Percentiles rank a stretch among this genome's conserved stretches.
These are phyloP conservation scores for Laguncularia racemosa DNA, from an alignment of 345 rosid species.

Conservation along the genomic window DNA sequence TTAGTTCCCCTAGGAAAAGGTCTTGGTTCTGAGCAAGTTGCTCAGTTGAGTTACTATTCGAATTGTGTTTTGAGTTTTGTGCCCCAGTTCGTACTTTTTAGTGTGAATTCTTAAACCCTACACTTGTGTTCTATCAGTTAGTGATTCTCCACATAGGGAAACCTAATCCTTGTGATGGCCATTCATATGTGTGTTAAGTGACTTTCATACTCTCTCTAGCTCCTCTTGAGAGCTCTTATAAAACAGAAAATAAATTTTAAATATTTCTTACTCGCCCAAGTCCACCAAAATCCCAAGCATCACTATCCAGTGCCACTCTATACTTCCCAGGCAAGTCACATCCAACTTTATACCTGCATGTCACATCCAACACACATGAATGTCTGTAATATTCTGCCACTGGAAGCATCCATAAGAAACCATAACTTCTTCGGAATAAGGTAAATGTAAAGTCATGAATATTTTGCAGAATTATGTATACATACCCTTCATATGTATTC, in stretches of 20 bases:
- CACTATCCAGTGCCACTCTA: constrained; percentile 70
- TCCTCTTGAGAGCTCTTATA: background rate
- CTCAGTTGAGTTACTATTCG: too few relatives aligned
- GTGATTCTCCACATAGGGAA: too few relatives aligned
- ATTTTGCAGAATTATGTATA: constrained; percentile 4
- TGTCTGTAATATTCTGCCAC: background rate
- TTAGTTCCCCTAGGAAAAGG: too few relatives aligned
- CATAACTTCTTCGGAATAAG: background rate
- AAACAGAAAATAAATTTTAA: background rate
- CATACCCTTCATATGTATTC: constrained; percentile 59
- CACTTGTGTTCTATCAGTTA: too few relatives aligned
- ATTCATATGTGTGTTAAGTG: too few relatives aligned
- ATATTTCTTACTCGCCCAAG: constrained; percentile 54
- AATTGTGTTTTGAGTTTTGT: too few relatives aligned
- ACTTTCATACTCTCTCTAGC: too few relatives aligned
- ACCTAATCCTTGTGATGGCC: too few relatives aligned
- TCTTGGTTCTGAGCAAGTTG: too few relatives aligned
- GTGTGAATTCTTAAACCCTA: too few relatives aligned
- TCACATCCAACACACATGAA: constrained; percentile 8
- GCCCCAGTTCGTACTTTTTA: too few relatives aligned
- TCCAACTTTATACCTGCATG: constrained; percentile 66
- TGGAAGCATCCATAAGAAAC: background rate
- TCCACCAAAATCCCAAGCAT: constrained; percentile 67
- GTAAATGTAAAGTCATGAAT: background rate
- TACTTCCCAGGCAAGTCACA: constrained; percentile 79